A percentile compares a stretch with the other conserved stretches of the same genome.
Evolutionary conservation across 2,329 filamentous ascomycete species (phyloP).

Genomic region (Leptographium galeiforme): DNA sequence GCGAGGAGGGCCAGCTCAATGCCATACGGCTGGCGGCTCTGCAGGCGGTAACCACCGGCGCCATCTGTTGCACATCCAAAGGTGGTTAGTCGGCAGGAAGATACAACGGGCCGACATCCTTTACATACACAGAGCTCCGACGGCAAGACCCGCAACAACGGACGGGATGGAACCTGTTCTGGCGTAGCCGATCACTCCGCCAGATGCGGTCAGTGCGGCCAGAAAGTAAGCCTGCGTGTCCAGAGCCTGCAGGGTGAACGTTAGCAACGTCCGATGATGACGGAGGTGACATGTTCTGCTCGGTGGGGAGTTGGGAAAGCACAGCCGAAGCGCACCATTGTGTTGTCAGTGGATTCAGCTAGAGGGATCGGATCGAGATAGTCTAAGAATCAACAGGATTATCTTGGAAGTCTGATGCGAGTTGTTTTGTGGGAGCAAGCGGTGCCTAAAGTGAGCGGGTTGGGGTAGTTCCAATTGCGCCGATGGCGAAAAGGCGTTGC

Average conservation of each 20-base stretch:
- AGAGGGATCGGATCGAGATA: neutral
- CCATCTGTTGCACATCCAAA: conserved; percentile 37
- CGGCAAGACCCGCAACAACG: conserved; percentile 68
- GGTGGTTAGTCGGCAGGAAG: neutral
- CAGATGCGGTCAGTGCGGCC: conserved; percentile 68
- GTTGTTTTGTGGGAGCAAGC: neutral
- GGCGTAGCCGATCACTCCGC: conserved; percentile 76
- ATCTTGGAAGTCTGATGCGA: neutral
- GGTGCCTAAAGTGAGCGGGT: neutral
- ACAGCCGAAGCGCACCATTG: conserved; percentile 2
- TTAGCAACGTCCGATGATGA: neutral
- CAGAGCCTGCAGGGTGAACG: conserved; percentile 11
- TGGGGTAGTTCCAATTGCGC: neutral
- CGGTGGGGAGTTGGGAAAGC: neutral
- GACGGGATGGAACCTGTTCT: conserved; percentile 79
- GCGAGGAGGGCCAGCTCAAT: conserved; percentile 82
- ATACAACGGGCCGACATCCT: neutral
- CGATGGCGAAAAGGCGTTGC: neutral
- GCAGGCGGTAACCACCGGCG: conserved; percentile 69
- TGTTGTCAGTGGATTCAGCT: neutral
- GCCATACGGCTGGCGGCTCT: conserved; percentile 63
- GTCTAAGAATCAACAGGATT: neutral
- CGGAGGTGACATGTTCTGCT: neutral
- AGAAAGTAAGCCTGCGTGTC: conserved; percentile 58
- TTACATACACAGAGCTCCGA: conserved; percentile 51